Evolutionary conservation across 1,139 yeast genomes (phyloP).

Genomic region (Blastobotrys illinoisensis): DNA sequence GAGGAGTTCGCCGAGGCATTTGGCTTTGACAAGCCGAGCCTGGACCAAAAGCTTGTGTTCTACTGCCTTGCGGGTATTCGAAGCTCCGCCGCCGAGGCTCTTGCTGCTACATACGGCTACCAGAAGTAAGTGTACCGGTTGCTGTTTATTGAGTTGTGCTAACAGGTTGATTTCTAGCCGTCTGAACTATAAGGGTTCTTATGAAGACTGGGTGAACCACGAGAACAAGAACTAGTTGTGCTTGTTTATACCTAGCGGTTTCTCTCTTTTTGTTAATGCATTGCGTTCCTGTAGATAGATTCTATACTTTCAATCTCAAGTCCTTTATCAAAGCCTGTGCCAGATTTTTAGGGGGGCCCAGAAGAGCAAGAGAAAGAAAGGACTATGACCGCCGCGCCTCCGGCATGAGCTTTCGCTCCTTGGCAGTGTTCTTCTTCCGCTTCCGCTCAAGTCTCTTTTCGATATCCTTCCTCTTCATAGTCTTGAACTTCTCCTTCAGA

Average conservation of each 20-base stretch:
- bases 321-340: background rate
- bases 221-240: conserved; percentile 20
- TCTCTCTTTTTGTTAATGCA: background rate
- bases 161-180: conserved; percentile 34
- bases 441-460: conserved; percentile 88
- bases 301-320: background rate
- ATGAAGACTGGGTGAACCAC: conserved; percentile 72
- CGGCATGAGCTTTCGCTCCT: conserved; percentile 74
- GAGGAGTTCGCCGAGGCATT: conserved; percentile 79
- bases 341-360: too few relatives aligned
- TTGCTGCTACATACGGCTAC: conserved; percentile 88
- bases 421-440: conserved; percentile 88
- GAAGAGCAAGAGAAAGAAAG: background rate
- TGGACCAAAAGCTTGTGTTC: conserved; percentile 70
- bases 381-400: conserved; percentile 24
- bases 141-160: conserved; percentile 43
- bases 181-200: conserved; percentile 63
- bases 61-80: conserved; percentile 93
- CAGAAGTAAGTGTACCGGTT: conserved; percentile 38
- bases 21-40: conserved; percentile 76
- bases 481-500: conserved; percentile 82
- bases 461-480: conserved; percentile 76
- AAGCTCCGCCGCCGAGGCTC: conserved; percentile 83
- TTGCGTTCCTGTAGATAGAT: conserved; percentile 2
- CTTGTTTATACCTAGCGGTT: background rate